phyloP scores from a whole-genome alignment of 2,329 filamentous ascomycete species.

The Celoporthe dispersa region DNA sequence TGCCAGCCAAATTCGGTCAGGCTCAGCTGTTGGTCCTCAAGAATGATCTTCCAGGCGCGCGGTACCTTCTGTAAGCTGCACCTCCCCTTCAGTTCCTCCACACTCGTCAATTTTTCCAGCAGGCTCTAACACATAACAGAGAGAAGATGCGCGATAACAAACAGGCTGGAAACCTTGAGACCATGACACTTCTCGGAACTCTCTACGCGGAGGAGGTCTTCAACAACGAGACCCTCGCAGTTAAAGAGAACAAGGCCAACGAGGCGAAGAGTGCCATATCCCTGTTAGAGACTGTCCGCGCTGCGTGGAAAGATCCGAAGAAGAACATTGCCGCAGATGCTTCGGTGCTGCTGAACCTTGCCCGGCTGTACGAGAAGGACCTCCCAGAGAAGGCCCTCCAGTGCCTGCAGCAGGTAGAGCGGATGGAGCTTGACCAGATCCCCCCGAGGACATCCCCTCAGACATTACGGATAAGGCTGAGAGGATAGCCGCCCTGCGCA shows the following conservation, averaged over 20 bases:
- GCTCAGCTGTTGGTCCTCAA: conserved; percentile 87
- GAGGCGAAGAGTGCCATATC: conserved; percentile 86
- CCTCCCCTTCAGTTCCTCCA: background rate
- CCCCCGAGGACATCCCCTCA: conserved; percentile 69
- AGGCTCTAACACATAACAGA: background rate
- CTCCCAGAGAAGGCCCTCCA: conserved; percentile 89
- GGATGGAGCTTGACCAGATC: conserved; percentile 82
- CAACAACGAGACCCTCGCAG: conserved; percentile 69
- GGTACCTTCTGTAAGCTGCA: conserved; percentile 69
- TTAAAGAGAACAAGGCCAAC: conserved; percentile 83
- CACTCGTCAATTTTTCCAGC: background rate
- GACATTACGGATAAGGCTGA: conserved; percentile 64
- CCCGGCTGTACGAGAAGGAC: conserved; percentile 85
- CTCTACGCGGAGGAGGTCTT: conserved; percentile 96
- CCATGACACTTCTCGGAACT: conserved; percentile 89
- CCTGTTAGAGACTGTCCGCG: conserved; percentile 80
- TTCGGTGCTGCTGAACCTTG: conserved; percentile 87
- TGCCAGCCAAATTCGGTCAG: conserved; percentile 92
- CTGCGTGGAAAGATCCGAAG: conserved; percentile 91
- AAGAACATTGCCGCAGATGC: conserved; percentile 81
- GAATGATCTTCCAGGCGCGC: conserved; percentile 87
- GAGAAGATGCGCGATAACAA: conserved; percentile 85
- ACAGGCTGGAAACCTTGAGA: conserved; percentile 80
- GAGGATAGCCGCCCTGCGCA: conserved; percentile 67
- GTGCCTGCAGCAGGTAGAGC: conserved; percentile 89